These are phyloP conservation scores for Lotmaria passim DNA, from an alignment of 208 protist genomes.

Conservation along the genomic window DNA sequence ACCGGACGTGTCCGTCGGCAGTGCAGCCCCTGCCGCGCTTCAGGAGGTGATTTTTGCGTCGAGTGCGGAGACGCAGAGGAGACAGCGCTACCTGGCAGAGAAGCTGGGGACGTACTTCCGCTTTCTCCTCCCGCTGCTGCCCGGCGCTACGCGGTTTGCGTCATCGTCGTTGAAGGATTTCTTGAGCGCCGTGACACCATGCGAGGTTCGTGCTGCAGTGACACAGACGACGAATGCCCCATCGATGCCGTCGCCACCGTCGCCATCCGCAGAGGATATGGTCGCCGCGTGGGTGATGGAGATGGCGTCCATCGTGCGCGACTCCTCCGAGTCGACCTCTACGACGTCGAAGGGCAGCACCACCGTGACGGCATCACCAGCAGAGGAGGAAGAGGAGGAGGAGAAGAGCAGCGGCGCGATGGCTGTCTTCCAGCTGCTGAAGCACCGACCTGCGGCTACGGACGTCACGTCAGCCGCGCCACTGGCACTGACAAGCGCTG, in stretches of 20 bases:
- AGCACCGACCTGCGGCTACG: not conserved
- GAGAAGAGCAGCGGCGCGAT: not conserved
- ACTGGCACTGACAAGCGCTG: not conserved
- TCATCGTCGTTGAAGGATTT: constrained; percentile 43
- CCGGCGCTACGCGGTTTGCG: constrained; percentile 46
- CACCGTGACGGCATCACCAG: no score
- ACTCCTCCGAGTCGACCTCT: constrained; percentile 10
- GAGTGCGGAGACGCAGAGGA: constrained; percentile 22
- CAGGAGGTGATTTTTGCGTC: constrained; percentile 22
- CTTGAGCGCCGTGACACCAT: constrained; percentile 25
- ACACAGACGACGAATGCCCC: not conserved
- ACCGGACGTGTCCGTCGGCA: constrained; percentile 37
- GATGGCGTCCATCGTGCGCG: constrained; percentile 44
- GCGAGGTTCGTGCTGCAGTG: constrained; percentile 20
- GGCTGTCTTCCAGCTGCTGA: constrained; percentile 5
- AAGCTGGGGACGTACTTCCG: constrained; percentile 56
- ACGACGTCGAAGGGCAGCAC: not conserved
- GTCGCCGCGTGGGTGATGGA: constrained; percentile 43
- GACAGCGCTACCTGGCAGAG: constrained; percentile 44
- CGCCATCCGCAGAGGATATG: not conserved
- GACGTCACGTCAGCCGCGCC: not conserved
- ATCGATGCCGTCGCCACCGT: not conserved
- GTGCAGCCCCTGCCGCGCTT: constrained; percentile 31
- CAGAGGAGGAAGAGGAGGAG: not conserved
- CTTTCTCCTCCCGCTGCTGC: constrained; percentile 72